Conservation (phyloP, 257 asterid genomes). For the Przewalskia tangutica region DNA sequence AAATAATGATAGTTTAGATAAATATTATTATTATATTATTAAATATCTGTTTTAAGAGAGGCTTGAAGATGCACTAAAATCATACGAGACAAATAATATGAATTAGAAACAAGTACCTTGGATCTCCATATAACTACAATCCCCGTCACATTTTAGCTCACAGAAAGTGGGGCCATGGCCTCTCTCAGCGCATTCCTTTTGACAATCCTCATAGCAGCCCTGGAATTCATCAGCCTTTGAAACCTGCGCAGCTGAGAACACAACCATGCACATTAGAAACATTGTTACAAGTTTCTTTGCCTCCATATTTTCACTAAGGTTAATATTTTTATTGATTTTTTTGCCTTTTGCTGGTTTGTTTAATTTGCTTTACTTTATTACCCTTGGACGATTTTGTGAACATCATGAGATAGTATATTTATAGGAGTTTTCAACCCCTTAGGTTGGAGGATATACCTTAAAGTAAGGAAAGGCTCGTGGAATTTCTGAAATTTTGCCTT, state of each 20-base stretch:
- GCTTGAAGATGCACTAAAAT: not conserved
- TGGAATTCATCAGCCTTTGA: not conserved
- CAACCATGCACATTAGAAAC: conserved; percentile 9
- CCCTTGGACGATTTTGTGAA: not conserved
- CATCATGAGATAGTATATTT: not conserved
- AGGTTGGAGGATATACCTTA: not conserved
- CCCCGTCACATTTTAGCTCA: conserved; percentile 3
- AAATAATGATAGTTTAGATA: not conserved
- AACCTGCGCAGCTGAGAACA: not conserved
- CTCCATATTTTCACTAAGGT: not conserved
- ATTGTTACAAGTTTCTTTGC: conserved; percentile 8
- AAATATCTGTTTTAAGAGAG: no score
- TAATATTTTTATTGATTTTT: not conserved
- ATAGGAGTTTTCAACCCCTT: not conserved
- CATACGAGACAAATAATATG: not conserved
- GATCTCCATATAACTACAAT: not conserved
- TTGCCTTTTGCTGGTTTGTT: not conserved
- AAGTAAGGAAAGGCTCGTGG: not conserved
- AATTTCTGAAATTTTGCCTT: not conserved
- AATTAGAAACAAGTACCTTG: not conserved
- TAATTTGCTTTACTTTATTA: not conserved
- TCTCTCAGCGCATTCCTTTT: not conserved
- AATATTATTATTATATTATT: not conserved
- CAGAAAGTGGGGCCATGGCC: conserved; percentile 6
- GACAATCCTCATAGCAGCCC: conserved; percentile 3